These are phyloP conservation scores for Xylaria sp. DNA, from an alignment of 2,329 filamentous ascomycete species.

Conservation along the genomic window DNA sequence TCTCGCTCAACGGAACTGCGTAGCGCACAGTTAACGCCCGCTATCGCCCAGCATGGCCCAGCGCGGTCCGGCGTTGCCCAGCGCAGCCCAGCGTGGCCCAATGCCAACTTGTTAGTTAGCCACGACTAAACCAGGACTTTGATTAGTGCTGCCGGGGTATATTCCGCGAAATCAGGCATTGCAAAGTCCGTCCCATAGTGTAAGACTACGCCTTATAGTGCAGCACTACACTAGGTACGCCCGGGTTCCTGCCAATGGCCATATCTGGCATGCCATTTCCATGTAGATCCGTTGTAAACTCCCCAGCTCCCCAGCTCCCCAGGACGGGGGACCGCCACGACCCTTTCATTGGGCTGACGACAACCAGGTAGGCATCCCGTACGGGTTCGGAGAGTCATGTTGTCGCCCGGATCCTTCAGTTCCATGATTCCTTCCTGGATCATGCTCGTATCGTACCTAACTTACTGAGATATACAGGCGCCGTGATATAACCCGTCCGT, in stretches of 20 bases:
- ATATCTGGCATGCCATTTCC: not conserved
- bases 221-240: not conserved
- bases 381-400: not conserved
- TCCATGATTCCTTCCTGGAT: not conserved
- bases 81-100: not conserved
- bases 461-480: not conserved
- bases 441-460: too few species aligned
- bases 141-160: slow-evolving; percentile 11
- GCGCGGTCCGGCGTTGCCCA: not conserved
- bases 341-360: slow-evolving; percentile 2
- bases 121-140: slow-evolving; percentile 8
- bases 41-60: slow-evolving; percentile 1
- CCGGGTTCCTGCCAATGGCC: not conserved
- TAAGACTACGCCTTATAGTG: slow-evolving; percentile 5
- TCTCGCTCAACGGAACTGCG: slow-evolving; percentile 1
- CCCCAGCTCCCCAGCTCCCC: not conserved
- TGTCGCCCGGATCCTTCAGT: not conserved
- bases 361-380: not conserved
- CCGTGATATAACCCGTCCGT: not conserved
- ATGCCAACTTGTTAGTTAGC: slow-evolving; percentile 1
- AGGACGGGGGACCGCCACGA: slow-evolving; percentile 1
- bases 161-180: slow-evolving; percentile 5
- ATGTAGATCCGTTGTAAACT: not conserved
- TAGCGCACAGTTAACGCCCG: not conserved
- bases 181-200: not conserved